Evolutionary conservation across 2,329 filamentous ascomycete species (phyloP), one percentile per base, ranked within the genome.

Genomic region (Tolypocladium endophyticum): DNA sequence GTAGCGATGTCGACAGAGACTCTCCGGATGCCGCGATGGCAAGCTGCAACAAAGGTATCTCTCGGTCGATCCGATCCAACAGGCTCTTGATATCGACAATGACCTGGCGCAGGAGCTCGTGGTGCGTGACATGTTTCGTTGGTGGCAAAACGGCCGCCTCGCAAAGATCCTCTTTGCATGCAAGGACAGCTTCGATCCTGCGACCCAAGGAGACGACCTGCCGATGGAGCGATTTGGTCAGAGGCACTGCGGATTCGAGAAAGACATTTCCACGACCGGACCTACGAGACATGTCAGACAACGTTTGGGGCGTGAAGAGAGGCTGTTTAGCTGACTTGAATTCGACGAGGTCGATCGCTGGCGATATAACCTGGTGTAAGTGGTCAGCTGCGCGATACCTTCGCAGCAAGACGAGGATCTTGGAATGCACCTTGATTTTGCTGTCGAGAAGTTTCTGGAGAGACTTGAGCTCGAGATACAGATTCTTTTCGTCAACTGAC

Each of bases 21-120:
- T 93, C 92, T 0, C 94, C 94, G 1, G 93, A 97, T 0, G 92
- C 93, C 1, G 91, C 94, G 64, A 99, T 96, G 59, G 94, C 94
- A 35, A 99, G 80, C 67, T 94, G 96, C 70, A 99, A 88, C 4
- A 96, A 79, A 0, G 93, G 93, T 14, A 97, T 90, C 16, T 93
- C 89, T 72, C 94, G 88, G 71, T 97, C 93, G 62, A 99, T 96
- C 11, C 88, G 85, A 14, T 78, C 76, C 2, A 97, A 80, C 3
- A 99, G 76, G 16, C 77, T 79, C 69, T 87, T 89, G 68, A 96
- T 93, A 54, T 92, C 89, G 14, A 76, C 70, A 58, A 93, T 84
- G 63, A 97, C 89, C 45, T 77, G 74, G 58, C 83, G 80, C 28
- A 96, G 77, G 68, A 93, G 87, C 2, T 77, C 73, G 59, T 87